A percentile compares a stretch with the other conserved stretches of the same genome.
These are phyloP conservation scores for Dissophora ornata DNA, from an alignment of 192 early-diverging fungal species.

Conservation along the genomic window DNA sequence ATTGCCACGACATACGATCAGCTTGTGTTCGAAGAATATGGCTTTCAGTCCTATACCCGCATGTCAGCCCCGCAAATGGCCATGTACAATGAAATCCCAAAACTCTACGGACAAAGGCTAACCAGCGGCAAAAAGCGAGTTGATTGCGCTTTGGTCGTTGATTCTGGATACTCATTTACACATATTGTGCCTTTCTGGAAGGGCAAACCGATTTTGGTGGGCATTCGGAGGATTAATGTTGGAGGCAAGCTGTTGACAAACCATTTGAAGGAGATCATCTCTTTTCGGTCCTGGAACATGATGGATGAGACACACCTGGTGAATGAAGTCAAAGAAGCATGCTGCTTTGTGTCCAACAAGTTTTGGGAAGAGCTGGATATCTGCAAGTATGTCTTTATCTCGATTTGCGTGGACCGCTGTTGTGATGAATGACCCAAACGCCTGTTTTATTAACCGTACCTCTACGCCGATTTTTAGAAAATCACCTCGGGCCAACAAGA, in stretches of 20 bases:
- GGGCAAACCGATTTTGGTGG: constrained; percentile 64
- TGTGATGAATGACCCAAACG: too few species aligned
- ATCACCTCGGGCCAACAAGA: constrained; percentile 57
- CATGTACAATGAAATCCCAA: constrained; percentile 62
- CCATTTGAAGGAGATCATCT: constrained; percentile 90
- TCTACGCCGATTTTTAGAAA: constrained; percentile 39
- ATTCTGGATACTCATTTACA: constrained; percentile 85
- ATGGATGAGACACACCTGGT: constrained; percentile 93
- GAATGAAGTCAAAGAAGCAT: constrained; percentile 84
- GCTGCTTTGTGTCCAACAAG: constrained; percentile 82
- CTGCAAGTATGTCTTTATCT: constrained; percentile 60
- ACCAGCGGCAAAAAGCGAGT: constrained; percentile 40
- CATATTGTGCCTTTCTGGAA: constrained; percentile 77
- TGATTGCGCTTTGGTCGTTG: constrained; percentile 80
- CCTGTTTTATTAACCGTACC: too few species aligned
- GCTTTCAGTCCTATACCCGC: constrained; percentile 67
- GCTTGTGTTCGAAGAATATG: constrained; percentile 88
- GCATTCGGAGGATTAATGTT: constrained; percentile 79
- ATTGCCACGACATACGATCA: constrained; percentile 81
- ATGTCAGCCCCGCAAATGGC: constrained; percentile 62
- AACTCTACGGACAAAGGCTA: constrained; percentile 53
- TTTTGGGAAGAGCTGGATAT: constrained; percentile 72
- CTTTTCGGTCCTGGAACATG: constrained; percentile 94
- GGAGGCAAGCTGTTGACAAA: constrained; percentile 90
- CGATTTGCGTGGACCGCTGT: too few species aligned